Evolutionary conservation across 169 alveolate species (phyloP).

Genomic region (Plasmodium relictum): DNA sequence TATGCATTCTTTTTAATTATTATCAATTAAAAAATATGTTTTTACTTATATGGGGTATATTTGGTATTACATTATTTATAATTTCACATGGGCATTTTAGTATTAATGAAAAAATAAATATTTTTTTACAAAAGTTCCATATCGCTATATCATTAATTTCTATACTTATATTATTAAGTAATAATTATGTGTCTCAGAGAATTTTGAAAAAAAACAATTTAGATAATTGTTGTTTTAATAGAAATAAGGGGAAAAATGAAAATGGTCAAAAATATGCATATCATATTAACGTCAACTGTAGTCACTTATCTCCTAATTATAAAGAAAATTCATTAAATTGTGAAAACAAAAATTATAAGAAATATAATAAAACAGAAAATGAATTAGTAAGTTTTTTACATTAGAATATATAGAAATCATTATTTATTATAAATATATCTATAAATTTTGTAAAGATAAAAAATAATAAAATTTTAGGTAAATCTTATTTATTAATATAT

Average conservation of each 20-base stretch:
- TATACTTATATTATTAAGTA: constrained; percentile 15
- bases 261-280: neutral
- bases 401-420: too few relatives aligned
- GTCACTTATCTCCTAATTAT: neutral
- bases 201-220: constrained; percentile 30
- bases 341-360: neutral
- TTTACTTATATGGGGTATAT: constrained; percentile 19
- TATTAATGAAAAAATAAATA: neutral
- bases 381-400: constrained; percentile 47
- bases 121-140: neutral
- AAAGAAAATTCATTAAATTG: neutral
- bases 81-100: constrained; percentile 48
- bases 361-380: neutral
- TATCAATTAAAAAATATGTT: constrained; percentile 34
- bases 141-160: constrained; percentile 23
- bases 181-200: constrained; percentile 39
- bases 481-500: too few relatives aligned
- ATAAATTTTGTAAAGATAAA: too few relatives aligned
- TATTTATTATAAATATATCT: too few relatives aligned
- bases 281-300: neutral
- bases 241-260: neutral
- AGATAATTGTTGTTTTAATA: constrained; percentile 34
- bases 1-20: constrained; percentile 32
- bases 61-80: constrained; percentile 33
- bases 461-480: too few relatives aligned